A percentile compares a stretch with the other conserved stretches of the same genome.
Evolutionary conservation across 805 yeast genomes (phyloP).

Genomic region (Metschnikowia amazonensis): DNA sequence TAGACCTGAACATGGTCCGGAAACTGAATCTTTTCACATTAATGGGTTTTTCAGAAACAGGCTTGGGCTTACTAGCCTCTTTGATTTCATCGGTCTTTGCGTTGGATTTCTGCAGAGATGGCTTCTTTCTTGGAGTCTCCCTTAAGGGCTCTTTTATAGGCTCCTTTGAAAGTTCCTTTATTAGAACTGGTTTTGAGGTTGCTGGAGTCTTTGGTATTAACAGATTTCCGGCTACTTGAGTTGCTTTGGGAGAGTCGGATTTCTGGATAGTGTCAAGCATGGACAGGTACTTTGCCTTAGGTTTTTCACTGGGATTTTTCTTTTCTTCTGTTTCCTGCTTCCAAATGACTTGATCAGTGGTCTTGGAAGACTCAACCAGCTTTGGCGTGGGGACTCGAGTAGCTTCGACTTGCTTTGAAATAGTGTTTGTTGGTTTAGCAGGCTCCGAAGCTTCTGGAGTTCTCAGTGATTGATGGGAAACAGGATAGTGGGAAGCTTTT

Average conservation of each 20-base stretch:
- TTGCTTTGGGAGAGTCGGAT: neutral
- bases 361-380: neutral
- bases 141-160: neutral
- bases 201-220: neutral
- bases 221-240: neutral
- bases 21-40: constrained; percentile 35
- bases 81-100: neutral
- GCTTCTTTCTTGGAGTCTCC: neutral
- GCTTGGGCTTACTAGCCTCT: constrained; percentile 1
- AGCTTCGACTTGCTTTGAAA: neutral
- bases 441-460: neutral
- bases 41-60: constrained; percentile 5
- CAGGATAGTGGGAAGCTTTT: neutral
- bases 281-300: neutral
- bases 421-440: neutral
- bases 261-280: neutral
- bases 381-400: neutral
- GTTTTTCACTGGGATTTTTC: neutral
- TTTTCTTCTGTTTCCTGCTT: neutral
- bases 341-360: neutral
- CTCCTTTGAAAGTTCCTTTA: neutral
- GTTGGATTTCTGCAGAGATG: neutral
- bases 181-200: neutral
- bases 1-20: constrained; percentile 36
- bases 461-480: neutral